Percentiles rank a stretch among this genome's conserved stretches.
Evolutionary conservation across 345 rosid species (phyloP).

Genomic region (Bruguiera parviflora): DNA sequence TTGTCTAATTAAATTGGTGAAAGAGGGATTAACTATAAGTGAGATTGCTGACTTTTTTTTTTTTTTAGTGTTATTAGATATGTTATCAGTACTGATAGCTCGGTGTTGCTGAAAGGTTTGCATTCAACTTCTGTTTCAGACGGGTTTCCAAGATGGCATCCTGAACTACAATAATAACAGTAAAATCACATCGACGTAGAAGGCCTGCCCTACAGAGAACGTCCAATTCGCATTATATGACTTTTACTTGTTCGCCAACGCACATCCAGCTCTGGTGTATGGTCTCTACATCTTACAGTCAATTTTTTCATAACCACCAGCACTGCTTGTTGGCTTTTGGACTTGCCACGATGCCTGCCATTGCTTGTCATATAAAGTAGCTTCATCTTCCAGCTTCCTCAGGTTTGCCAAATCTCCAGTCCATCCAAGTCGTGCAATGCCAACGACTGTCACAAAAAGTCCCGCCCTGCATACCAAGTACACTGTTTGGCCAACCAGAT

Average conservation of each 20-base stretch:
- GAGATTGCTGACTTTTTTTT: no score
- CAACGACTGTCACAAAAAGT: constrained; percentile 32
- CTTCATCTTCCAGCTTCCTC: constrained; percentile 41
- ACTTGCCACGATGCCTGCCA: constrained; percentile 49
- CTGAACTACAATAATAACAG: no score
- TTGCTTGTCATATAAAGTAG: constrained; percentile 49
- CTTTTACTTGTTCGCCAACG: not conserved
- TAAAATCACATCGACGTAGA: no score
- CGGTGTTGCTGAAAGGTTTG: no score
- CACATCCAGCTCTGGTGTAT: not conserved
- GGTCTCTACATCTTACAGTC: not conserved
- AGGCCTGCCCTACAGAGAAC: no score
- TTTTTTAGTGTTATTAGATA: no score
- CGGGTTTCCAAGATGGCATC: no score
- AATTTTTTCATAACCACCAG: not conserved
- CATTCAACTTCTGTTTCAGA: no score
- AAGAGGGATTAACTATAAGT: no score
- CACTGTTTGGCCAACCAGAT: constrained; percentile 38
- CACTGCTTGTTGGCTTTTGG: constrained; percentile 10
- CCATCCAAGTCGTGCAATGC: constrained; percentile 28
- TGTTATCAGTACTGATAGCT: no score
- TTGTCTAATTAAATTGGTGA: no score
- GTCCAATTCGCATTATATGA: not conserved
- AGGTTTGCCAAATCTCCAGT: constrained; percentile 30
- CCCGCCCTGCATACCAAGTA: constrained; percentile 45